Conservation (phyloP, 1,284 basidiomycete genomes). For the Cryptococcus hybrid region DNA sequence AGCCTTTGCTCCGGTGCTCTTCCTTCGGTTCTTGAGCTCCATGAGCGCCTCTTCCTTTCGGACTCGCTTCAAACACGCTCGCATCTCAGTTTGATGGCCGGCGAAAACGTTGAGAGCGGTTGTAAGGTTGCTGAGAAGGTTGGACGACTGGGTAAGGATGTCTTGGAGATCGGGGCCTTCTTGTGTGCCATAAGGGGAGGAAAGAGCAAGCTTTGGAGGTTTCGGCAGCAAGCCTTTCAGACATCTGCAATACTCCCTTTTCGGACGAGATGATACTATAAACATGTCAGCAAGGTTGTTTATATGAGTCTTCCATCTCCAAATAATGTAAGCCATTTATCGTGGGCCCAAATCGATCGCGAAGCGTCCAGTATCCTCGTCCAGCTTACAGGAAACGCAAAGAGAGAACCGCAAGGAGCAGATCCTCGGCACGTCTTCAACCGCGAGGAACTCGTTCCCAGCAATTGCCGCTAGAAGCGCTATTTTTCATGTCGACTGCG, state of each 20-base stretch:
- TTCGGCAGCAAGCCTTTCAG: conserved; percentile 56
- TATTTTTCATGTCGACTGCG: no score
- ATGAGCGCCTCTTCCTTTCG: conserved; percentile 82
- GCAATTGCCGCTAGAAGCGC: no score
- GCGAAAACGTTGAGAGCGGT: conserved; percentile 70
- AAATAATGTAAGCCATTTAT: no score
- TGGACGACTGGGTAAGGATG: conserved; percentile 68
- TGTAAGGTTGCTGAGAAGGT: conserved; percentile 68
- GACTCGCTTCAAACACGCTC: conserved; percentile 58
- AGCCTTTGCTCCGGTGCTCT: conserved; percentile 66
- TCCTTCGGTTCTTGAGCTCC: conserved; percentile 68
- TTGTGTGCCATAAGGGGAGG: conserved; percentile 71
- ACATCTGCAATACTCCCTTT: conserved; percentile 70
- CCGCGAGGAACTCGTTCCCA: no score
- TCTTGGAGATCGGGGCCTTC: conserved; percentile 86
- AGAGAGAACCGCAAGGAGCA: no score
- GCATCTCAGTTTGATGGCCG: conserved; percentile 67
- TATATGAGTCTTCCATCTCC: no score
- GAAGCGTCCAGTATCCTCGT: no score
- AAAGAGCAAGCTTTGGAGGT: conserved; percentile 73
- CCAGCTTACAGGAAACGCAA: no score
- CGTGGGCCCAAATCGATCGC: no score
- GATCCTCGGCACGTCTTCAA: no score
- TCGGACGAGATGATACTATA: conserved; percentile 79
- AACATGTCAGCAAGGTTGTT: no score